Conservation (phyloP, 1,284 basidiomycete genomes). For the Pseudozyma sp. region DNA sequence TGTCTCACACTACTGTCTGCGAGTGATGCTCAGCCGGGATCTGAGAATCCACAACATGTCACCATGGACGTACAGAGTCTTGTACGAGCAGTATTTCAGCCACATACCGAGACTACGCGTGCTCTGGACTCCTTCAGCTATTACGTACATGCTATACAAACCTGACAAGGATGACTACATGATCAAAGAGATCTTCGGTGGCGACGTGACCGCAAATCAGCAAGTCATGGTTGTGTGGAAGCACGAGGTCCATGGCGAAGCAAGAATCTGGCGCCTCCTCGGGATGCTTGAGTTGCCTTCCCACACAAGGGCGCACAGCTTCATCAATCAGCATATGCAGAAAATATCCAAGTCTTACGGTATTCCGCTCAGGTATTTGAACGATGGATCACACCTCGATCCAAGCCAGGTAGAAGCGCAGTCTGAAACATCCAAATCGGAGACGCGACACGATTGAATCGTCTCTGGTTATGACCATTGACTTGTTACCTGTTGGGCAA, state of each 20-base stretch:
- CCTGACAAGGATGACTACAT: neutral
- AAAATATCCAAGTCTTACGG: too few relatives aligned
- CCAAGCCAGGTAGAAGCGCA: too few relatives aligned
- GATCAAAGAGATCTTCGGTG: neutral
- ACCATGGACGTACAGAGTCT: neutral
- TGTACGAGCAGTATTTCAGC: neutral
- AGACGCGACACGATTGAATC: too few relatives aligned
- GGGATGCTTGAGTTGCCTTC: conserved; percentile 5
- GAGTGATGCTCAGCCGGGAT: conserved; percentile 4
- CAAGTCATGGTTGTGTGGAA: neutral
- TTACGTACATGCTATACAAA: conserved; percentile 1
- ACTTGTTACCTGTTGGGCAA: too few relatives aligned
- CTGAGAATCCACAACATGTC: neutral
- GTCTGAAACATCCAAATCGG: too few relatives aligned
- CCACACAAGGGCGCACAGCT: neutral
- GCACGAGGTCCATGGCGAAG: neutral
- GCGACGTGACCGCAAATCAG: neutral
- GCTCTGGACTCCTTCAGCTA: neutral
- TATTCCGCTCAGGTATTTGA: too few relatives aligned
- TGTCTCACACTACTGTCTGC: neutral
- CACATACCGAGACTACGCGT: neutral
- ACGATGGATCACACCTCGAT: too few relatives aligned
- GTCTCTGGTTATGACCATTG: too few relatives aligned
- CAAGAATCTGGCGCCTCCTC: conserved; percentile 1
- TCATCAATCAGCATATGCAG: too few relatives aligned